phyloP scores from a whole-genome alignment of 352 stramenopile species.

The Phytophthora foliorum region DNA sequence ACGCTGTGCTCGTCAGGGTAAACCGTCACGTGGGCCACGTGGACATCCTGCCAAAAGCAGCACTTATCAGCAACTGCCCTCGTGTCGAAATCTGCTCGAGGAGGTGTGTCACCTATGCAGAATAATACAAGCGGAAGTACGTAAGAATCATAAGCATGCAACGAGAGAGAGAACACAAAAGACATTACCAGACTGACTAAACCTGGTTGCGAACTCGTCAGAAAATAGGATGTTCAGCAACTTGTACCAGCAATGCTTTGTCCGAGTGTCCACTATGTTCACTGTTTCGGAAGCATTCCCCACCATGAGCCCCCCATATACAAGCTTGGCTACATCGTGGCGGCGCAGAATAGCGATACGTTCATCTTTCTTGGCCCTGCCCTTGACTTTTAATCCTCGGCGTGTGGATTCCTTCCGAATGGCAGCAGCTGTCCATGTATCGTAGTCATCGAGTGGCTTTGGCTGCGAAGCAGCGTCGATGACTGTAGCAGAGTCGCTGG shows the following conservation, averaged over 20 bases:
- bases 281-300: neutral
- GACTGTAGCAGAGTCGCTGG: too few relatives aligned
- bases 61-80: neutral
- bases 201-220: neutral
- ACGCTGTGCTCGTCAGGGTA: neutral
- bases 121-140: neutral
- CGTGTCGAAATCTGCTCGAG: neutral
- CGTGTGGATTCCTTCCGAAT: neutral
- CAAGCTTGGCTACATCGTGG: neutral
- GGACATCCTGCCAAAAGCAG: neutral
- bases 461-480: neutral
- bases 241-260: neutral
- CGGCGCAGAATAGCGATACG: neutral
- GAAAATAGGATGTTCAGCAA: neutral
- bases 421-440: neutral
- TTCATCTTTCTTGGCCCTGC: neutral
- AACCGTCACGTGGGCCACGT: neutral
- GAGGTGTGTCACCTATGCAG: neutral
- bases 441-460: neutral
- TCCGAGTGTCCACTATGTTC: neutral
- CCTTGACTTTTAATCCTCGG: neutral
- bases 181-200: neutral
- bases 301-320: neutral
- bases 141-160: neutral
- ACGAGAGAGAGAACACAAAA: neutral